These are phyloP conservation scores for Nothomitra cinnamomea DNA, from an alignment of 2,329 filamentous ascomycete species.

Conservation along the genomic window DNA sequence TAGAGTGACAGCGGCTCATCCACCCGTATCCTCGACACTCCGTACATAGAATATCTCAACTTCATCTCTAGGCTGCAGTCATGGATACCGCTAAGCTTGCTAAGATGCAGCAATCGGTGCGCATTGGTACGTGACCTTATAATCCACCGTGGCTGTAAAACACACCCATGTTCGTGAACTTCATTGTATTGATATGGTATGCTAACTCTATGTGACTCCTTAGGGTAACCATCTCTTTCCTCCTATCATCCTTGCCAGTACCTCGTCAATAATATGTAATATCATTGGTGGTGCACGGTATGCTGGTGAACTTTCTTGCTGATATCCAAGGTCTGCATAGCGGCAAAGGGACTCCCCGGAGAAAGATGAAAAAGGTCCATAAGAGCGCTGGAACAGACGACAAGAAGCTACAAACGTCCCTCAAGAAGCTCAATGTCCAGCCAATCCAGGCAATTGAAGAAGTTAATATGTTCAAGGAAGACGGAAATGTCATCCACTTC, in stretches of 20 bases:
- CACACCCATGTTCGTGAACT: neutral
- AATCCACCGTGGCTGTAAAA: constrained; percentile 3
- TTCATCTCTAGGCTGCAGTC: constrained; percentile 14
- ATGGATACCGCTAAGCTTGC: constrained; percentile 53
- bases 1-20: no score
- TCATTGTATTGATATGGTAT: neutral
- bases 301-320: neutral
- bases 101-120: constrained; percentile 47
- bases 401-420: constrained; percentile 94
- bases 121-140: constrained; percentile 50
- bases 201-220: neutral
- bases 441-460: constrained; percentile 99
- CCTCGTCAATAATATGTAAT: neutral
- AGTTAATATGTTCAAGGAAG: constrained; percentile 99
- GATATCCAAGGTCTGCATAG: neutral
- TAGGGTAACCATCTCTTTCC: neutral
- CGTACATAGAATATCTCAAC: neutral
- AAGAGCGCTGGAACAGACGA: constrained; percentile 87
- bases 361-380: constrained; percentile 97
- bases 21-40: neutral
- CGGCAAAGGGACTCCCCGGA: constrained; percentile 94
- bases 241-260: constrained; percentile 3
- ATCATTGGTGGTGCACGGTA: constrained; percentile 14
- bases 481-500: constrained; percentile 99
- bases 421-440: constrained; percentile 99